phyloP scores from a whole-genome alignment of 2,329 filamentous ascomycete species.

The Cryphonectria carpinicola region DNA sequence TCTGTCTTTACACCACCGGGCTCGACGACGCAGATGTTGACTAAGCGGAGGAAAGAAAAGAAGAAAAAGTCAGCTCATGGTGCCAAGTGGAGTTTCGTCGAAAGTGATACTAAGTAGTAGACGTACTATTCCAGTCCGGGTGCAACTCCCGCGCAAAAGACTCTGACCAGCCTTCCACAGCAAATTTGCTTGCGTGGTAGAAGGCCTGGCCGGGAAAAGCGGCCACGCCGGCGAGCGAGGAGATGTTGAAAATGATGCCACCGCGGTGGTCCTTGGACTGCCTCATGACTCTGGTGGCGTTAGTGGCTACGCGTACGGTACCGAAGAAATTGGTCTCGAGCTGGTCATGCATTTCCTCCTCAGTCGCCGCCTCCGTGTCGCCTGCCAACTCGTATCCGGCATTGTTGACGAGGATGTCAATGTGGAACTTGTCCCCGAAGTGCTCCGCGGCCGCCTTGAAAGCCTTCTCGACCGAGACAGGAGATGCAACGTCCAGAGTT shows the following conservation, averaged over 20 bases:
- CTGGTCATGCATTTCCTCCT: constrained; percentile 32
- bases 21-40: constrained; percentile 19
- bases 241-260: constrained; percentile 36
- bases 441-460: constrained; percentile 38
- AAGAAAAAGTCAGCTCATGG: not conserved
- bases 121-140: constrained; percentile 33
- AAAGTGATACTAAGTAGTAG: not conserved
- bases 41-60: not conserved
- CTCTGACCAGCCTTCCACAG: constrained; percentile 33
- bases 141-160: constrained; percentile 32
- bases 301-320: constrained; percentile 31
- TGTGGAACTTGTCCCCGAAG: constrained; percentile 37
- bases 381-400: constrained; percentile 49
- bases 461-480: constrained; percentile 40
- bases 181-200: constrained; percentile 35
- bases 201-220: constrained; percentile 32
- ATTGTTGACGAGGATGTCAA: constrained; percentile 41
- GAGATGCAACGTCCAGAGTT: constrained; percentile 51
- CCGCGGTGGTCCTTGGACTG: constrained; percentile 31
- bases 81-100: not conserved
- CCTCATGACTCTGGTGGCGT: constrained; percentile 36
- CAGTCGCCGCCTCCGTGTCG: constrained; percentile 34
- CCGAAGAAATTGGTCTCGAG: constrained; percentile 39
- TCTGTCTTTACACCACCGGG: constrained; percentile 20
- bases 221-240: constrained; percentile 30